Conservation (phyloP, 371 early-diverging fungal genomes). For the Mortierella sp. region DNA sequence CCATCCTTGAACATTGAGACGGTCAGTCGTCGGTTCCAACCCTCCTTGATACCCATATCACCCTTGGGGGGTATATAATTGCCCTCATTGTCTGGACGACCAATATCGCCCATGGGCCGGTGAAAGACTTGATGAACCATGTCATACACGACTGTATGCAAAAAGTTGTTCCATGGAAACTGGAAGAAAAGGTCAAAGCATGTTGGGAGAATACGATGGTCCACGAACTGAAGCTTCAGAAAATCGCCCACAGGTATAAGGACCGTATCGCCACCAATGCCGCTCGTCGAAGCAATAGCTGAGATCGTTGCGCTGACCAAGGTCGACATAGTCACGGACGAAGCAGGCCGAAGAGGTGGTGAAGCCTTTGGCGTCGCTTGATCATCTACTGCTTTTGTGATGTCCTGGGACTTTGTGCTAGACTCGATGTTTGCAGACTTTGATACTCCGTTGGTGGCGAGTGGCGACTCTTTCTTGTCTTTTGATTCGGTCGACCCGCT, state of each 20-base stretch:
- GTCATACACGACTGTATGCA: conserved; percentile 96
- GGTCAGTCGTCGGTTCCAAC: conserved; percentile 46
- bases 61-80: conserved; percentile 42
- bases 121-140: conserved; percentile 96
- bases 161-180: conserved; percentile 94
- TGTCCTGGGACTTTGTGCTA: neutral
- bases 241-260: conserved; percentile 71
- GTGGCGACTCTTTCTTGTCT: neutral
- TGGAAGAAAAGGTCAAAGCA: conserved; percentile 84
- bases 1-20: conserved; percentile 81
- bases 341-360: conserved; percentile 14
- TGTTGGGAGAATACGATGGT: conserved; percentile 68
- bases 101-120: conserved; percentile 72
- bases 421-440: neutral
- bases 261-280: conserved; percentile 27
- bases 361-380: conserved; percentile 21
- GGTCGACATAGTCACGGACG: neutral
- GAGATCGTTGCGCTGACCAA: conserved; percentile 29
- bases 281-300: conserved; percentile 13
- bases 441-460: neutral
- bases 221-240: conserved; percentile 72
- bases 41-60: conserved; percentile 39
- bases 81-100: conserved; percentile 40
- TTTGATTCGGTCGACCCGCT: conserved; percentile 5
- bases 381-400: neutral